phyloP scores from a whole-genome alignment of 2,329 filamentous ascomycete genomes.

The Cephalotrichum gorgonifer region DNA sequence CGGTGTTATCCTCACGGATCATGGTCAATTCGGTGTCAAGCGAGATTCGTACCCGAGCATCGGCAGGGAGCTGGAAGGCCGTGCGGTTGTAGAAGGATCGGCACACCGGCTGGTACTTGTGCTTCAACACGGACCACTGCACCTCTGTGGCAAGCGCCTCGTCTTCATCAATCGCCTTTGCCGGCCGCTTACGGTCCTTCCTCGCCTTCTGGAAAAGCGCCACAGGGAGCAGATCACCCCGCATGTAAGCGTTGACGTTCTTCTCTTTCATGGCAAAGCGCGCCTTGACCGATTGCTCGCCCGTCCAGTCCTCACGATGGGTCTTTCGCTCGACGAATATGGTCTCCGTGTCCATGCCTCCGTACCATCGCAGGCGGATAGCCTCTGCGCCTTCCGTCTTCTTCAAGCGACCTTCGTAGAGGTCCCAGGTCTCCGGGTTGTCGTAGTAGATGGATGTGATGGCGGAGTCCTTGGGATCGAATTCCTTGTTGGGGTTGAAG shows the following conservation, averaged over 20 bases:
- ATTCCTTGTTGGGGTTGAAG: conserved; percentile 96
- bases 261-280: conserved; percentile 95
- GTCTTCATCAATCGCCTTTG: conserved; percentile 83
- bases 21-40: conserved; percentile 94
- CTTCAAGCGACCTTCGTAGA: conserved; percentile 89
- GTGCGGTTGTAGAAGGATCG: conserved; percentile 97
- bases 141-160: conserved; percentile 85
- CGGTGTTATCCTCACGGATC: conserved; percentile 89
- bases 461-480: conserved; percentile 78
- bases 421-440: conserved; percentile 84
- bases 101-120: conserved; percentile 79
- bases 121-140: conserved; percentile 84
- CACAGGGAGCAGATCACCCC: conserved; percentile 72
- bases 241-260: conserved; percentile 85
- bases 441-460: conserved; percentile 99
- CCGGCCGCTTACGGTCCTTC: conserved; percentile 87
- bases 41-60: conserved; percentile 91
- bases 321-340: conserved; percentile 98
- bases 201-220: conserved; percentile 94
- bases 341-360: conserved; percentile 87
- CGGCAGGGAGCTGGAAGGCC: conserved; percentile 92
- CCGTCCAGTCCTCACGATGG: conserved; percentile 97
- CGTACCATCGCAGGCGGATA: conserved; percentile 94
- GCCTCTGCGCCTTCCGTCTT: conserved; percentile 97
- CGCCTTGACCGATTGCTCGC: conserved; percentile 97